Conservation (phyloP, 768 basidiomycete genomes). For the Mycena amicta region DNA sequence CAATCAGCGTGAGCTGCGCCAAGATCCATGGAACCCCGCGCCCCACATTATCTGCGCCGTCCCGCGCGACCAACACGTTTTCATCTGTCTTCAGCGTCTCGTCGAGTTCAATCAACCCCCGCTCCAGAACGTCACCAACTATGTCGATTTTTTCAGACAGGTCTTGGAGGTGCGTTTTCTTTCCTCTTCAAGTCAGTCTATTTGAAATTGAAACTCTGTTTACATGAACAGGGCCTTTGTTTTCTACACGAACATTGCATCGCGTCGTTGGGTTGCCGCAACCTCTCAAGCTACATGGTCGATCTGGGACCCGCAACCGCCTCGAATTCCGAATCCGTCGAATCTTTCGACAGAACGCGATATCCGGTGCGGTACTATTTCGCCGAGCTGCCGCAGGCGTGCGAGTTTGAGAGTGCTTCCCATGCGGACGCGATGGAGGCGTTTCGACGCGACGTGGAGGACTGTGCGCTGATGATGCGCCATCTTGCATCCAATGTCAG, state of each 20-base stretch:
- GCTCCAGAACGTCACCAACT: constrained; percentile 47
- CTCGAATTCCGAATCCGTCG: constrained; percentile 13
- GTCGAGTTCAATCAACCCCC: constrained; percentile 48
- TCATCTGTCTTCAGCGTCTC: constrained; percentile 48
- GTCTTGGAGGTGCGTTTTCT: constrained; percentile 46
- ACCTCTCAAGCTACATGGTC: constrained; percentile 43
- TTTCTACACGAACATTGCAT: constrained; percentile 52
- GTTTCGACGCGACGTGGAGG: constrained; percentile 42
- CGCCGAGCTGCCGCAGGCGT: constrained; percentile 31
- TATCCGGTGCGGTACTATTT: constrained; percentile 46
- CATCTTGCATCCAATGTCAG: constrained; percentile 38
- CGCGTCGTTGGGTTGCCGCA: constrained; percentile 37
- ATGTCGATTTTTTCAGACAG: constrained; percentile 55
- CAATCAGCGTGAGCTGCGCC: constrained; percentile 45
- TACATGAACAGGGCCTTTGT: constrained; percentile 40
- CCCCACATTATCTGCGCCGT: constrained; percentile 49
- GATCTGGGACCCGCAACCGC: constrained; percentile 36
- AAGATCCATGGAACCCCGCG: constrained; percentile 58
- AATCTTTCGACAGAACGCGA: constrained; percentile 35
- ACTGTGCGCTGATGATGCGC: constrained; percentile 43
- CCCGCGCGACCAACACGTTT: constrained; percentile 43
- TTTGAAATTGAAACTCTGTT: neutral
- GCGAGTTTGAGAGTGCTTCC: constrained; percentile 23
- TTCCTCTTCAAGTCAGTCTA: neutral
- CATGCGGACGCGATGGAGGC: constrained; percentile 11